A percentile compares a stretch with the other conserved stretches of the same genome.
Evolutionary conservation across 2,329 filamentous ascomycete genomes (phyloP).

Genomic region (Exophiala alcalophila): DNA sequence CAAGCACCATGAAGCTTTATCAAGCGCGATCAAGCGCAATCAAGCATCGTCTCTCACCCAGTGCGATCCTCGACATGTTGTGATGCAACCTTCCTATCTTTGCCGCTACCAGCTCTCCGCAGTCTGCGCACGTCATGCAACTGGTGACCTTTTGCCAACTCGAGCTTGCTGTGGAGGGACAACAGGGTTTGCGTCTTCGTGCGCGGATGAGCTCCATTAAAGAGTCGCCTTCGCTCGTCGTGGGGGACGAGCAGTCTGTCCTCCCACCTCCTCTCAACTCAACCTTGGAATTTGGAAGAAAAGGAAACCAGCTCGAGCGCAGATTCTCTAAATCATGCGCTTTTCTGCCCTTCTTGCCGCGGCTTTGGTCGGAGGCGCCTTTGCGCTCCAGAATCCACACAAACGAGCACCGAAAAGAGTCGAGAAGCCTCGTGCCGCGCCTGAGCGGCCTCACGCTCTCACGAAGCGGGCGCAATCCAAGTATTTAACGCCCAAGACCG

Average conservation of each 20-base stretch:
- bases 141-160: no score
- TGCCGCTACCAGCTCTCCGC: neutral
- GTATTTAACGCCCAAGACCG: constrained; percentile 23
- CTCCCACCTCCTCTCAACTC: no score
- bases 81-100: constrained; percentile 28
- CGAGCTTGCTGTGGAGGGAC: no score
- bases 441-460: constrained; percentile 2
- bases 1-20: constrained; percentile 19
- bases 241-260: no score
- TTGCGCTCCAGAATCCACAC: constrained; percentile 22
- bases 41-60: neutral
- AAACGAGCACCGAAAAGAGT: constrained; percentile 16
- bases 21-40: constrained; percentile 10
- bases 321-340: constrained; percentile 19
- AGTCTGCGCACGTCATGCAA: constrained; percentile 13
- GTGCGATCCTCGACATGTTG: constrained; percentile 2
- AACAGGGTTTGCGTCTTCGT: no score
- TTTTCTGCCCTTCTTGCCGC: constrained; percentile 13
- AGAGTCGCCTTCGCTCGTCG: no score
- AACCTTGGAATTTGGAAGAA: no score
- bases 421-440: constrained; percentile 4
- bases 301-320: neutral
- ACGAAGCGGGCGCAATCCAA: constrained; percentile 18
- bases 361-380: constrained; percentile 14
- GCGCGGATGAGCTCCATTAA: no score